Evolutionary conservation across 768 basidiomycete genomes (phyloP), one percentile per base, ranked within the genome.

Genomic region (Boletus fagicola): DNA sequence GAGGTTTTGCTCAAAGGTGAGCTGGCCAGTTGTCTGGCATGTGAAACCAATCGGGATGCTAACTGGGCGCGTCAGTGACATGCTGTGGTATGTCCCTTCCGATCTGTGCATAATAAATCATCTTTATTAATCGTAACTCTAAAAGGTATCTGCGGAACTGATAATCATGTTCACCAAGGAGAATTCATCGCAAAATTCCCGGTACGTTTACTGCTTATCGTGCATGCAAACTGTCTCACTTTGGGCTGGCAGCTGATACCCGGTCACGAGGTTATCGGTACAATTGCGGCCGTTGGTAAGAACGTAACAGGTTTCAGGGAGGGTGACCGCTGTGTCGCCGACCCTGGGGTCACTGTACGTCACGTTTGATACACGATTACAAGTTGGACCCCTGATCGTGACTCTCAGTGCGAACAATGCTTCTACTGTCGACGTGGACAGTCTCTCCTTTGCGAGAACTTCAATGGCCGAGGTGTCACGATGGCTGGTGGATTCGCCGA

Each of bases 401-500:
- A 40, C 30, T 15, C 48, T 31, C 22, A 90, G 88, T 94, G 92
- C 75, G 87, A 85, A 18, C 79, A 76, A 58, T 94, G 92, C 73
- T 91, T 92, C 75, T 92, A 84, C 75, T 94, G 92, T 71, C 83
- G 90, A 48, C 82, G 89, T 40, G 91, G 90, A 18, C 75, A 88
- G 65, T 79, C 83, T 15, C 77, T 93, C 9, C 77, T 91, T 51
- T 94, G 92, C 74, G 91, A 94, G 72, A 80, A 92, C 74, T 92
- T 90, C 72, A 77, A 84, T 56, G 80, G 87, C 6, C 81, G 85
- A 42, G 92, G 91, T 53, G 86, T 92, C 33, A 87, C 84, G 31
- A 78, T 81, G 59, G 84, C 87, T 55, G 92, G 92, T 54, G 93
- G 90, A 15, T 94, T 94, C 68, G 90, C 91, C 5, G 91, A 92